These are phyloP conservation scores for Kwoniella mangroviensis DNA, from an alignment of 768 basidiomycete species.

Conservation along the genomic window DNA sequence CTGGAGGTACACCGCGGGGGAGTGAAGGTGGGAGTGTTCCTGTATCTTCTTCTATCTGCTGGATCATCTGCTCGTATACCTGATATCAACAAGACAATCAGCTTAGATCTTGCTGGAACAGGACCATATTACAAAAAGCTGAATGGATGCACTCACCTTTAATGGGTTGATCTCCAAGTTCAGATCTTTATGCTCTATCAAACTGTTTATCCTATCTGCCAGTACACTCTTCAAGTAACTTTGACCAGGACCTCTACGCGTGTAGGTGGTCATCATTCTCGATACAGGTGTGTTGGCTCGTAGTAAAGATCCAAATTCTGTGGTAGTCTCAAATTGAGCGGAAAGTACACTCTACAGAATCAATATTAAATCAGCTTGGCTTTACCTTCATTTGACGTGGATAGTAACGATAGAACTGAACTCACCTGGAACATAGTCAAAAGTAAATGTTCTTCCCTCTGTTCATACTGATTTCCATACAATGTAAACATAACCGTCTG, in stretches of 20 bases:
- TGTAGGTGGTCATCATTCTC: constrained; percentile 99
- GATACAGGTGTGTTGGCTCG: constrained; percentile 99
- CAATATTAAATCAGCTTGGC: constrained; percentile 4
- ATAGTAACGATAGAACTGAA: no score
- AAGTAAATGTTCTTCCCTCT: constrained; percentile 94
- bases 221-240: constrained; percentile 97
- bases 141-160: constrained; percentile 66
- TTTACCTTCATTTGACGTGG: no score
- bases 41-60: constrained; percentile 97
- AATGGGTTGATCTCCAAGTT: constrained; percentile 99
- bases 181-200: constrained; percentile 99
- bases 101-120: neutral
- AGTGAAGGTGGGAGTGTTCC: constrained; percentile 87
- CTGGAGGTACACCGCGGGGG: constrained; percentile 90
- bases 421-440: constrained; percentile 89
- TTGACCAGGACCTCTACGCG: constrained; percentile 96
- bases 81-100: constrained; percentile 49
- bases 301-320: constrained; percentile 96
- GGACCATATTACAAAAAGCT: neutral
- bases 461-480: constrained; percentile 99
- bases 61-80: constrained; percentile 99
- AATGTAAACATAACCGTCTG: constrained; percentile 99
- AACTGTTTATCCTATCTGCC: constrained; percentile 95
- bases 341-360: constrained; percentile 82
- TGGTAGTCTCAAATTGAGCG: constrained; percentile 98